phyloP scores from a whole-genome alignment of 2,329 filamentous ascomycete species.

The Magnaporthiopsis rhizophila region DNA sequence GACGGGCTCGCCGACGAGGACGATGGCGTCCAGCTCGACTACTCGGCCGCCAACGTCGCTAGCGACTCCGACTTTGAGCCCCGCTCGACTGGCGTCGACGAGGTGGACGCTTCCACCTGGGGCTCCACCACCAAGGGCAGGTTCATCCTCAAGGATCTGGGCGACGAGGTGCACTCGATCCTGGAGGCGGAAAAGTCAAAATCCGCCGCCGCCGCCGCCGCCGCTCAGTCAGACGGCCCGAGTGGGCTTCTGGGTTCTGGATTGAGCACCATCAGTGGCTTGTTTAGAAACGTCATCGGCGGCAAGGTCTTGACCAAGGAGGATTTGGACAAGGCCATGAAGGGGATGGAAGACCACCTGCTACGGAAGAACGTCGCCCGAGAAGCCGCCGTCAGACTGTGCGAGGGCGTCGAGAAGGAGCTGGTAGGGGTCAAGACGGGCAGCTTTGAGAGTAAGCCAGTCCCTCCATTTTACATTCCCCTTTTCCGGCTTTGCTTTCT shows the following conservation, averaged over 20 bases:
- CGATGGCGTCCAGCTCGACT: slow-evolving; percentile 74
- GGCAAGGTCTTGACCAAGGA: slow-evolving; percentile 86
- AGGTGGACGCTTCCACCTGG: slow-evolving; percentile 73
- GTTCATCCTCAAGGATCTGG: slow-evolving; percentile 87
- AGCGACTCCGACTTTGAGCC: slow-evolving; percentile 45
- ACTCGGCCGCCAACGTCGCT: slow-evolving; percentile 58
- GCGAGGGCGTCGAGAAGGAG: slow-evolving; percentile 84
- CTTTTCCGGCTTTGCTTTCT: neutral
- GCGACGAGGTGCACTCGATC: slow-evolving; percentile 88
- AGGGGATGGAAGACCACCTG: slow-evolving; percentile 92
- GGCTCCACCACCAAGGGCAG: slow-evolving; percentile 84
- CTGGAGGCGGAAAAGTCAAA: slow-evolving; percentile 70
- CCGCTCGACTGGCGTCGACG: slow-evolving; percentile 56
- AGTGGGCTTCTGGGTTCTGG: slow-evolving; percentile 69
- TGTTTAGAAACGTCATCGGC: slow-evolving; percentile 92
- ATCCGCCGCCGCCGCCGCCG: slow-evolving; percentile 31
- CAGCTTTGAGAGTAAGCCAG: slow-evolving; percentile 64
- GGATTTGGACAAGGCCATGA: slow-evolving; percentile 86
- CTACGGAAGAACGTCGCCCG: slow-evolving; percentile 93
- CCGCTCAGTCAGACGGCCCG: slow-evolving; percentile 37
- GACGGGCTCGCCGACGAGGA: slow-evolving; percentile 83
- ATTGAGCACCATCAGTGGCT: slow-evolving; percentile 72
- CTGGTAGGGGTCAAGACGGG: slow-evolving; percentile 85
- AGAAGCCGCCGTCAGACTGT: slow-evolving; percentile 85
- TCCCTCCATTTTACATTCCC: slow-evolving; percentile 5